Evolutionary conservation across 495 filamentous ascomycete species (phyloP).

Genomic region (Neurospora hispaniola): DNA sequence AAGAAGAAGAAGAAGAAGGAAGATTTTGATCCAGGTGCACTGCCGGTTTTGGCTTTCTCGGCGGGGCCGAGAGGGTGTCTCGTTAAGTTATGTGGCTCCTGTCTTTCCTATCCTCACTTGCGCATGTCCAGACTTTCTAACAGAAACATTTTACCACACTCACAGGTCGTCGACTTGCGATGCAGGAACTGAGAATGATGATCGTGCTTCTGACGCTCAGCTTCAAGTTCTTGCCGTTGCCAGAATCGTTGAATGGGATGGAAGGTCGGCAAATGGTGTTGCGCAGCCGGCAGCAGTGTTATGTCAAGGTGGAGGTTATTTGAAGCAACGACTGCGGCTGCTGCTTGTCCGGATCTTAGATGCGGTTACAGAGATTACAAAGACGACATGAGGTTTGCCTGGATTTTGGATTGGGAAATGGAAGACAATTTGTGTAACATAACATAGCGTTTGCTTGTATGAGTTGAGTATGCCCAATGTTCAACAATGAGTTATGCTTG

Average conservation of each 20-base stretch:
- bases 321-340: neutral
- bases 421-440: neutral
- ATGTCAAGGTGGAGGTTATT: neutral
- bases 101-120: neutral
- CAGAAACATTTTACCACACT: neutral
- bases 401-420: neutral
- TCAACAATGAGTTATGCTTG: neutral
- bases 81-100: slow-evolving; percentile 3
- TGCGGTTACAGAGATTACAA: neutral
- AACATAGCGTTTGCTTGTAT: neutral
- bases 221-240: slow-evolving; percentile 20
- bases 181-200: slow-evolving; percentile 19
- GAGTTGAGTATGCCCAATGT: neutral
- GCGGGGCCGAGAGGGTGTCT: slow-evolving; percentile 17
- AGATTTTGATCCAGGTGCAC: slow-evolving; percentile 10
- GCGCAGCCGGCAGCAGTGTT: neutral
- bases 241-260: neutral
- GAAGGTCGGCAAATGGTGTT: neutral
- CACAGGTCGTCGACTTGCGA: slow-evolving; percentile 16
- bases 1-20: too few species aligned
- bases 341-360: neutral
- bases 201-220: slow-evolving; percentile 14
- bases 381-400: neutral
- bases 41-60: slow-evolving; percentile 15
- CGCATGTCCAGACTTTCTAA: neutral